These are phyloP conservation scores for Crithidia brevicula DNA, from an alignment of 208 protist genomes.

Conservation along the genomic window DNA sequence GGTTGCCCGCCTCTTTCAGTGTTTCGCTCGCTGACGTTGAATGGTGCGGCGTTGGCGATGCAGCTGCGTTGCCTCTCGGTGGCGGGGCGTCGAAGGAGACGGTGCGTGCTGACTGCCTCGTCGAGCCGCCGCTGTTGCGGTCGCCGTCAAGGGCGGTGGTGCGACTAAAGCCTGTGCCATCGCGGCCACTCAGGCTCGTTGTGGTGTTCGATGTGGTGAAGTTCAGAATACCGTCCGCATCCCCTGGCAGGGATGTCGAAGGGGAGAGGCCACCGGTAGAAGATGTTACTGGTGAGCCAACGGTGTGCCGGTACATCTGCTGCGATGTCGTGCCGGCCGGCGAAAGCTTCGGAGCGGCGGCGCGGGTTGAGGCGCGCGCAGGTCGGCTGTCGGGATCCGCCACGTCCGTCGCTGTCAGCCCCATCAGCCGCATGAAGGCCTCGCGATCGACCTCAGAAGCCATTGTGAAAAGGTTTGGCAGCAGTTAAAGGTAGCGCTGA, in stretches of 20 bases:
- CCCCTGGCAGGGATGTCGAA: slow-evolving; percentile 22
- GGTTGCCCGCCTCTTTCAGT: slow-evolving; percentile 91
- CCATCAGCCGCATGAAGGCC: slow-evolving; percentile 80
- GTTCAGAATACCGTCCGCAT: slow-evolving; percentile 3
- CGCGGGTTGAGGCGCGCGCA: neutral
- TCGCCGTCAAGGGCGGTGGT: too few relatives aligned
- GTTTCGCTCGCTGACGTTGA: slow-evolving; percentile 42
- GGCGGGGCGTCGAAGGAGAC: slow-evolving; percentile 6
- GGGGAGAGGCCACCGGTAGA: slow-evolving; percentile 29
- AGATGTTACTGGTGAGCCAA: slow-evolving; percentile 7
- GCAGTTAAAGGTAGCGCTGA: too few relatives aligned
- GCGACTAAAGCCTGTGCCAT: too few relatives aligned
- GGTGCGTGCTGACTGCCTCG: neutral
- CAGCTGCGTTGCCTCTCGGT: slow-evolving; percentile 2
- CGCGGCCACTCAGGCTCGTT: neutral
- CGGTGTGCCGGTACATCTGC: neutral
- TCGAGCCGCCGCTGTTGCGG: neutral
- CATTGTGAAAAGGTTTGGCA: too few relatives aligned
- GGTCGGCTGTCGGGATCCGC: slow-evolving; percentile 41
- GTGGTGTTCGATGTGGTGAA: neutral
- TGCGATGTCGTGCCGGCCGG: too few relatives aligned
- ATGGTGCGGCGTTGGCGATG: neutral
- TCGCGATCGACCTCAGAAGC: slow-evolving; percentile 59
- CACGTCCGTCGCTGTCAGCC: slow-evolving; percentile 77
- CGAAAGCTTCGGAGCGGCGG: neutral